Evolutionary conservation across 495 filamentous ascomycete genomes (phyloP).

Genomic region (Hypoxylon trugodes): DNA sequence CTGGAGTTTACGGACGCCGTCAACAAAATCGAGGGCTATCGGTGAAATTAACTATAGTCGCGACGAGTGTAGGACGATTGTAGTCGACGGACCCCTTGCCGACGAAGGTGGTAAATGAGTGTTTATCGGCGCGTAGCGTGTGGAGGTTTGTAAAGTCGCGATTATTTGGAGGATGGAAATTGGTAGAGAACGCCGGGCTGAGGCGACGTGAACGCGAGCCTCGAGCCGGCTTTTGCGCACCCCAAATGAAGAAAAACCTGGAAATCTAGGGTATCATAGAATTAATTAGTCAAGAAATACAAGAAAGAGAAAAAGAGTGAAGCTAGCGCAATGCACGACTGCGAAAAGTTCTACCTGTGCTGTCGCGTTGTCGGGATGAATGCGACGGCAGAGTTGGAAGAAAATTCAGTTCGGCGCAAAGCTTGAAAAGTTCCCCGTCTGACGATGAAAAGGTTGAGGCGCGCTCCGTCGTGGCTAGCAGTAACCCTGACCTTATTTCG

Average conservation of each 20-base stretch:
- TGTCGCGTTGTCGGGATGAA: constrained; percentile 9
- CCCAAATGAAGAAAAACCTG: background rate
- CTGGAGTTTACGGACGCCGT: too few species aligned
- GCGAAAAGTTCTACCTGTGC: constrained; percentile 6
- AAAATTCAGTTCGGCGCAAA: constrained; percentile 16
- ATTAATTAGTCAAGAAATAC: constrained; percentile 27
- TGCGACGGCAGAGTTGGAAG: constrained; percentile 21
- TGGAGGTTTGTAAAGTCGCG: too few species aligned
- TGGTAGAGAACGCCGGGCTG: background rate
- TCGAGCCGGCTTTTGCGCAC: constrained; percentile 18
- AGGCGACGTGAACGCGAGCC: constrained; percentile 19
- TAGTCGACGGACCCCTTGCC: too few species aligned
- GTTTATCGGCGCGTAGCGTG: too few species aligned
- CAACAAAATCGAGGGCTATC: too few species aligned
- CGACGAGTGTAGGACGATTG: too few species aligned
- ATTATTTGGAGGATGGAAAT: background rate
- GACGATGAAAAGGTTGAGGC: constrained; percentile 25
- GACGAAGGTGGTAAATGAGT: too few species aligned
- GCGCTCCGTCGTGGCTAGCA: constrained; percentile 18
- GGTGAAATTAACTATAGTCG: too few species aligned
- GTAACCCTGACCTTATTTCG: constrained; percentile 4
- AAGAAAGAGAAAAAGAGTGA: constrained; percentile 23
- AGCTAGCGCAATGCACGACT: background rate
- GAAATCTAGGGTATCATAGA: constrained; percentile 30
- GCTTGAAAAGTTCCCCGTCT: too few species aligned